phyloP scores from a whole-genome alignment of 1,284 basidiomycete genomes.

The Peniophora sp. region DNA sequence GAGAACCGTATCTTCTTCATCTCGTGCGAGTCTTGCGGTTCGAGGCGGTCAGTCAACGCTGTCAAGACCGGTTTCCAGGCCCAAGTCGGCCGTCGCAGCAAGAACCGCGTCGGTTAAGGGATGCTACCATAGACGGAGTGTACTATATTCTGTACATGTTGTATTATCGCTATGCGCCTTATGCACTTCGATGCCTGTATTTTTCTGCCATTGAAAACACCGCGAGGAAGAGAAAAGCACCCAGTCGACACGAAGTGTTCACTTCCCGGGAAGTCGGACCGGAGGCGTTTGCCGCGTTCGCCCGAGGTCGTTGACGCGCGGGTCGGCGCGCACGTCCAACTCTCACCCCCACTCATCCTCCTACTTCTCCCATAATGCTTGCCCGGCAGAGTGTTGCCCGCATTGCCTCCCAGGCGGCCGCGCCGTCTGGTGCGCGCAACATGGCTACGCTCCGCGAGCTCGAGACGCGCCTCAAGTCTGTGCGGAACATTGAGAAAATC shows the following conservation, averaged over 20 bases:
- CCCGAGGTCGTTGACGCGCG: conserved; percentile 1
- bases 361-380: conserved; percentile 28
- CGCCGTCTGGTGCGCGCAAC: conserved; percentile 65
- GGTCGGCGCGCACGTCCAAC: conserved; percentile 19
- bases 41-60: conserved; percentile 84
- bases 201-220: no score
- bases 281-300: no score
- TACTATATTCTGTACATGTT: neutral
- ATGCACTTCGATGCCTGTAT: no score
- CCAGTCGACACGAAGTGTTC: no score
- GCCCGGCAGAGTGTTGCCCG: conserved; percentile 65
- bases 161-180: no score
- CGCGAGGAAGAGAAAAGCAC: no score
- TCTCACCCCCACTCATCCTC: conserved; percentile 18
- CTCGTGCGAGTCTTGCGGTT: conserved; percentile 92
- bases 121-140: neutral
- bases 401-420: conserved; percentile 48
- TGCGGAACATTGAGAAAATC: conserved; percentile 98
- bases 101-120: conserved; percentile 11
- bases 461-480: conserved; percentile 94
- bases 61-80: conserved; percentile 99
- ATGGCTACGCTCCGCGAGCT: conserved; percentile 98
- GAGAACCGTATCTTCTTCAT: conserved; percentile 99
- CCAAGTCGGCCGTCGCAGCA: conserved; percentile 83
- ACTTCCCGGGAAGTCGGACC: no score